Evolutionary conservation across 2,329 filamentous ascomycete species (phyloP).

Genomic region (Botrytis squamosa): DNA sequence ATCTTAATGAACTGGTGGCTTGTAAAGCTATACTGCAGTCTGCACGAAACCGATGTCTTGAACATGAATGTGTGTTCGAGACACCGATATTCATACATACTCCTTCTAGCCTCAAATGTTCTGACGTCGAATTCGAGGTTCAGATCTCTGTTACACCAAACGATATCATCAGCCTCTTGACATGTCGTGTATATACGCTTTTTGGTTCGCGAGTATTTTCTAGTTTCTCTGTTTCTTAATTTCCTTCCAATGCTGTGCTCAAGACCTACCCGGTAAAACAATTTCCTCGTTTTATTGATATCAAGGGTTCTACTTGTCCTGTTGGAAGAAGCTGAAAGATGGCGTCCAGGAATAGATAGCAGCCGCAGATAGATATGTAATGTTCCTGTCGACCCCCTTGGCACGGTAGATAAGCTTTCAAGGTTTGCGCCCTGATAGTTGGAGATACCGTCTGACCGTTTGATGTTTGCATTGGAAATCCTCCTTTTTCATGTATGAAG

Average conservation of each 20-base stretch:
- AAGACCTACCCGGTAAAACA: neutral
- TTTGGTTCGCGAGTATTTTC: neutral
- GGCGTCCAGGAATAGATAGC: conserved; percentile 8
- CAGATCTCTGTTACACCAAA: neutral
- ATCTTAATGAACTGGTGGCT: neutral
- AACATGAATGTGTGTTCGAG: neutral
- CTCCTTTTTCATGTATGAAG: neutral
- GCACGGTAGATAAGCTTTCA: conserved; percentile 13
- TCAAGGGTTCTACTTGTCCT: neutral
- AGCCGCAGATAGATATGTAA: neutral
- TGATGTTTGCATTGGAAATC: neutral
- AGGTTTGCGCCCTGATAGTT: neutral
- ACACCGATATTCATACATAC: neutral
- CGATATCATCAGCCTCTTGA: neutral
- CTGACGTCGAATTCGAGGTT: neutral
- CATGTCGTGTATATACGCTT: neutral
- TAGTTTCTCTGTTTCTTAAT: conserved; percentile 1
- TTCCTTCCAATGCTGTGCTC: conserved; percentile 5
- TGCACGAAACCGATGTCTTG: conserved; percentile 11
- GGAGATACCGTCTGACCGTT: neutral
- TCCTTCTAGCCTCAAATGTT: neutral
- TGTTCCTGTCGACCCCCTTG: conserved; percentile 10
- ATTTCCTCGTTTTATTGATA: neutral
- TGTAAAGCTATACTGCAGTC: neutral
- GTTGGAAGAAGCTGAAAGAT: conserved; percentile 8